A percentile compares a stretch with the other conserved stretches of the same genome.
phyloP scores from a whole-genome alignment of 2,329 filamentous ascomycete genomes.

The Alternaria triticina region DNA sequence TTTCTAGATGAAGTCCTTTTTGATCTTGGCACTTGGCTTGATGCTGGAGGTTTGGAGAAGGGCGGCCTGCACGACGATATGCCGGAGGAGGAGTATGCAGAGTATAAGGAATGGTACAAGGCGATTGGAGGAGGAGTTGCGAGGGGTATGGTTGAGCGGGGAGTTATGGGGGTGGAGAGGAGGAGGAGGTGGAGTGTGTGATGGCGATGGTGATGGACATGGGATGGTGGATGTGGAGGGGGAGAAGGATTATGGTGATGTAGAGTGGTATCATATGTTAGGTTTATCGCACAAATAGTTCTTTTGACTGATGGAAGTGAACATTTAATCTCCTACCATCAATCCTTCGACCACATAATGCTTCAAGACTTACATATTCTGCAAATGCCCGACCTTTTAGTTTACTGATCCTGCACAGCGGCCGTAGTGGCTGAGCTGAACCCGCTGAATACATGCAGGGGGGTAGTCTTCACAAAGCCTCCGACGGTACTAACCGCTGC shows the following conservation, averaged over 20 bases:
- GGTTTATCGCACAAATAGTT: not conserved
- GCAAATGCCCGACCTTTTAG: not conserved
- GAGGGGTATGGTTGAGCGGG: not conserved
- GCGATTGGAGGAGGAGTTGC: fast-evolving
- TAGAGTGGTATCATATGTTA: not conserved
- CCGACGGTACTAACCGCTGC: not conserved
- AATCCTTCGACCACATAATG: too few species aligned
- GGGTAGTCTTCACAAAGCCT: not conserved
- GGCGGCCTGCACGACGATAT: not conserved
- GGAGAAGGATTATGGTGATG: not conserved
- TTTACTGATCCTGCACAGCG: not conserved
- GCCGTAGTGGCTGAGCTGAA: not conserved
- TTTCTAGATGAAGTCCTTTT: not conserved
- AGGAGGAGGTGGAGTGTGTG: not conserved
- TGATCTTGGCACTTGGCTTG: not conserved
- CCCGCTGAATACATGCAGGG: not conserved
- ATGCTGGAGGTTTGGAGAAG: not conserved
- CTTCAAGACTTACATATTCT: not conserved
- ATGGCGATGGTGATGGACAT: not conserved
- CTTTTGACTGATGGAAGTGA: too few species aligned
- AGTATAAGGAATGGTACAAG: not conserved
- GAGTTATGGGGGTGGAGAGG: too few species aligned
- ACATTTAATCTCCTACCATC: too few species aligned
- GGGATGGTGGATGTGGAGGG: not conserved
- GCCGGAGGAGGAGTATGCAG: not conserved